These are phyloP conservation scores for Dioscorea zingiberensis DNA, from an alignment of 106 monocot genomes.

Conservation along the genomic window DNA sequence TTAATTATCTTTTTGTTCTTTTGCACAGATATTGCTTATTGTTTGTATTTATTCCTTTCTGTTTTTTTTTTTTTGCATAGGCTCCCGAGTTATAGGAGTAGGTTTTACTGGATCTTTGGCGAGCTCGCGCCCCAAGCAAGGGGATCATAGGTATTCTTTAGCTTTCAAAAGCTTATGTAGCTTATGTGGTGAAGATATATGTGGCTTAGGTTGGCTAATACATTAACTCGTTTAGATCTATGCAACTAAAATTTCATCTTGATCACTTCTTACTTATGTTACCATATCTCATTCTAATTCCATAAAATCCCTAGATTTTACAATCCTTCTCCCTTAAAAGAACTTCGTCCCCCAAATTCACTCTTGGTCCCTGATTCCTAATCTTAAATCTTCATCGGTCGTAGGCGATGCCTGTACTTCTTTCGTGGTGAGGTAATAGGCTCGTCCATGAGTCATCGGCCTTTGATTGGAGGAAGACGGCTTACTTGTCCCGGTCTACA, in stretches of 20 bases:
- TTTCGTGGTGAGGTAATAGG: no score
- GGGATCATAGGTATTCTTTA: constrained; percentile 63
- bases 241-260: not conserved
- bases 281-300: no score
- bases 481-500: no score
- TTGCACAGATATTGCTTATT: not conserved
- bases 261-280: no score
- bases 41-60: not conserved
- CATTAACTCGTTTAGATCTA: not conserved
- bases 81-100: constrained; percentile 61
- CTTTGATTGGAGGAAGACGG: no score
- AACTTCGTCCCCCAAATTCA: no score
- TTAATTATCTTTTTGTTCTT: not conserved
- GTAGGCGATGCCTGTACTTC: no score
- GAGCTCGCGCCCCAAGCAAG: constrained; percentile 46
- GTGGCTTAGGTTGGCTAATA: not conserved
- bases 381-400: no score
- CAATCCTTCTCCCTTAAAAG: no score
- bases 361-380: no score
- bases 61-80: constrained; percentile 32
- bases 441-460: no score
- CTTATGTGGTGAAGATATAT: not conserved
- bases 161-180: not conserved
- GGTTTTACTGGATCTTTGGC: constrained; percentile 90
- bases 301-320: no score